Base-by-base conservation (phyloP, 176 grass and related monocot genomes). In the Phragmites australis region DNA sequence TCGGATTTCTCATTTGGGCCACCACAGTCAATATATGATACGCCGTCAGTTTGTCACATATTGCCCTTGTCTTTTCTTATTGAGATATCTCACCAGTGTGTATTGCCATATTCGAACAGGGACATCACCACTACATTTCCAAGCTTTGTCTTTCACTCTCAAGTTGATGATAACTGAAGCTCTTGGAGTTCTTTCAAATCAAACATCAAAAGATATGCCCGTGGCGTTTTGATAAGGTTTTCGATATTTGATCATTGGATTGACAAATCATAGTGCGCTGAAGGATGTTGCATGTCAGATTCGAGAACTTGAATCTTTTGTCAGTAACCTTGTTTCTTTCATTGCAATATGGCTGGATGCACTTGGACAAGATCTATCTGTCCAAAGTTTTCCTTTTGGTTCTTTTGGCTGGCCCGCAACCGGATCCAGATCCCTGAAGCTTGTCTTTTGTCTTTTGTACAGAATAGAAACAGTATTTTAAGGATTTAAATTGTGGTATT, bases 91-190 rank as follows among this genome's bases (percentile, higher is more conserved):
- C 71, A 71, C 27, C 26, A 65, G 40, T 56, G 27, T 59, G 75
- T 56, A 26, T 56, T 72, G 57, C 13, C 58, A 72, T 70, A 16
- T 39, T 54, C 88, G 61, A 6, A 46, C 64, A 91, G 89, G 85
- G 89, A 91, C 65, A 88, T 91, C 43, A 91, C 89, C 19, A 91
- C 85, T 9, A 91, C 89, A 27, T 91, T 91, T 84, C 89, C 89
- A 59, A 91, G 77, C 72, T 91, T 91, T 82, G 89, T 91, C 23
- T 91, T 91, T 72, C 77, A 91, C 72, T 91, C 89, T 81, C 89
- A 88, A 58, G 89, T 91, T 13, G 81, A 88, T 0, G 89, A 91
- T 77, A 91, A 85, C 0, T 91, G 81, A 82, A 47, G 9, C 50
- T 42, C 1, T 74, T 72, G n/a, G 57, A 53, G 34, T 77, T 40